A percentile compares a stretch with the other conserved stretches of the same genome.
Conservation (phyloP, 2,329 filamentous ascomycete genomes). For the Botryotinia globosa region DNA sequence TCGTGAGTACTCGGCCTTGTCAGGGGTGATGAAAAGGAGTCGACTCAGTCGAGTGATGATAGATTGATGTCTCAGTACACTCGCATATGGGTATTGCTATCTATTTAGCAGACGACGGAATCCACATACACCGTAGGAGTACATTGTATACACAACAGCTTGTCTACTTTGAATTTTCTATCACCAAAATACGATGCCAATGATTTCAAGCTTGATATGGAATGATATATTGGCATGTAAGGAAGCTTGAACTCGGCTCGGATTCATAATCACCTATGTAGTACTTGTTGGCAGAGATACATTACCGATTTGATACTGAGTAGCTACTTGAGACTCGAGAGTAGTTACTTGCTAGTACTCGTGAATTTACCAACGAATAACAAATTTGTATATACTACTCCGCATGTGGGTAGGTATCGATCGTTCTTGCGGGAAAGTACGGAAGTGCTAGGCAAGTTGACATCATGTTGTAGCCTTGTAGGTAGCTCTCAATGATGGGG, state of each 20-base stretch:
- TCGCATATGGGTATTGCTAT: not conserved
- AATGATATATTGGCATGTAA: too few relatives aligned
- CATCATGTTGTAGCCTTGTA: not conserved
- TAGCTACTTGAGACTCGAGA: too few relatives aligned
- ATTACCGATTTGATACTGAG: too few relatives aligned
- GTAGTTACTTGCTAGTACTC: too few relatives aligned
- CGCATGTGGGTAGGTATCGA: not conserved
- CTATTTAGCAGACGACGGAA: too few relatives aligned
- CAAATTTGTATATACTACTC: not conserved
- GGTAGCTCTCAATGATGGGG: conserved; percentile 7
- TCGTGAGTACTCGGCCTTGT: not conserved
- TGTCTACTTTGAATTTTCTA: not conserved
- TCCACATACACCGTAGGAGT: not conserved
- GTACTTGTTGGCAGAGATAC: too few relatives aligned
- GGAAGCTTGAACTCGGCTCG: too few relatives aligned
- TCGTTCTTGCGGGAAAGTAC: conserved; percentile 6
- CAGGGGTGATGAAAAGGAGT: not conserved
- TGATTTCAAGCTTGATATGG: too few relatives aligned
- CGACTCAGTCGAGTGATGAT: not conserved
- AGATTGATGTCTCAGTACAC: not conserved
- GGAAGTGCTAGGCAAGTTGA: not conserved
- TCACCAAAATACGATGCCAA: not conserved
- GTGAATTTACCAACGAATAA: not conserved
- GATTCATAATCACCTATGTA: too few relatives aligned
- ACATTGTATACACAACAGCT: not conserved